Evolutionary conservation across 805 yeast species (phyloP), one percentile per base, ranked within the genome.

Genomic region (Cyberlindnera japonica): DNA sequence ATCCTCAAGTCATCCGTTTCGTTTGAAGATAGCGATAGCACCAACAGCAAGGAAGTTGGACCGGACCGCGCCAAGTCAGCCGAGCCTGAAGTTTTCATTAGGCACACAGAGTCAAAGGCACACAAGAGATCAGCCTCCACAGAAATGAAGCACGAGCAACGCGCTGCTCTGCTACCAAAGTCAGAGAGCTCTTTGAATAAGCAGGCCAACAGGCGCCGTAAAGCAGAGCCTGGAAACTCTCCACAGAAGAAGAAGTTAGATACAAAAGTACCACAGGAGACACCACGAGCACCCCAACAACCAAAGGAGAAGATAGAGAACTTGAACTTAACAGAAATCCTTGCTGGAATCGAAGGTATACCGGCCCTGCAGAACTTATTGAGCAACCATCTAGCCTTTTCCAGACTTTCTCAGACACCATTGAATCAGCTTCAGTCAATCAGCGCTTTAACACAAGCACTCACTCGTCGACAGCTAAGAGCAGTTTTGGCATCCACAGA

Each of bases 321-420:
- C 32, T 49, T 54, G 42, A 62, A 63, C 33, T 41, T 64, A 7
- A 56, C 59, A 2, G 44, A 50, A 14, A 43, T 64, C 13, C 43
- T 69, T 7, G 36, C 53, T 2, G 58, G 57, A 3, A 60, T 76
- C 15, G 54, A 66, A 5, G 72, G 74, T 32, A 54, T 76, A 32
- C 65, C 62, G 3, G 80, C 78, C 34, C 67, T 87, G 34, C 73
- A 73, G 38, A 81, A 83, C 58, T 72, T 87, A 10, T 66, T 89
- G 35, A 73, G 79, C 33, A 93, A 93, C 57, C 93, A 87, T 60
- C 69, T 91, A 43, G 97, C 98, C 13, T 93, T 85, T 63, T 85
- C 97, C 5, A 75, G 96, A 43, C 72, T 88, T 17, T 77, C 89
- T 18, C 90, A 93, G 28, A 86, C 95, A 0, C 97, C 98, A 6